Conservation (phyloP, 345 rosid species). For the Kandelia obovata region DNA sequence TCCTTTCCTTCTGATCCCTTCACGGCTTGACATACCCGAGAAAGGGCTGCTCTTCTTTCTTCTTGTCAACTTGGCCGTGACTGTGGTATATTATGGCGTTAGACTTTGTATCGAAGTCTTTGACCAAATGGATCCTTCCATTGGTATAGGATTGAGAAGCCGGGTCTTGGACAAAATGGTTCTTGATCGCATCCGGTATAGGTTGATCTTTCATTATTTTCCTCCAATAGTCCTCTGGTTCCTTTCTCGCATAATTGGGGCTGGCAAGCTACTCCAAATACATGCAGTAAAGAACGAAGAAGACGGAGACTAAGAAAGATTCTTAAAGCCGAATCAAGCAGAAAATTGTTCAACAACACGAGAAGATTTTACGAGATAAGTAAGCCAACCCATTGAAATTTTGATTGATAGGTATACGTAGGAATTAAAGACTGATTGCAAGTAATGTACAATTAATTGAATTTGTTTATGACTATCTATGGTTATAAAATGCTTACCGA, state of each 20-base stretch:
- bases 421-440: no score
- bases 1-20: background rate
- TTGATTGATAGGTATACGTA: background rate
- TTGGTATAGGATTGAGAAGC: background rate
- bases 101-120: constrained; percentile 35
- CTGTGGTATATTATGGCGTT: constrained; percentile 38
- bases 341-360: no score
- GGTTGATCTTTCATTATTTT: constrained; percentile 53
- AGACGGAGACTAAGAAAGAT: background rate
- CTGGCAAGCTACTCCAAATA: constrained; percentile 25
- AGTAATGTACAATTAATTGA: background rate
- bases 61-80: background rate
- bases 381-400: background rate
- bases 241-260: constrained; percentile 45
- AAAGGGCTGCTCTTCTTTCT: background rate
- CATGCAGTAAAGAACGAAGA: background rate
- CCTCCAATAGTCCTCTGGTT: constrained; percentile 59
- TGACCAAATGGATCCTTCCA: constrained; percentile 21
- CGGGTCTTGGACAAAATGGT: constrained; percentile 22
- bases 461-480: background rate
- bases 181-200: constrained; percentile 52
- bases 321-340: no score
- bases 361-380: no score
- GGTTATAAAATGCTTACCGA: constrained; percentile 26
- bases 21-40: background rate